Evolutionary conservation across 2,329 filamentous ascomycete genomes (phyloP).

Genomic region (Bimuria novae-zelandiae): DNA sequence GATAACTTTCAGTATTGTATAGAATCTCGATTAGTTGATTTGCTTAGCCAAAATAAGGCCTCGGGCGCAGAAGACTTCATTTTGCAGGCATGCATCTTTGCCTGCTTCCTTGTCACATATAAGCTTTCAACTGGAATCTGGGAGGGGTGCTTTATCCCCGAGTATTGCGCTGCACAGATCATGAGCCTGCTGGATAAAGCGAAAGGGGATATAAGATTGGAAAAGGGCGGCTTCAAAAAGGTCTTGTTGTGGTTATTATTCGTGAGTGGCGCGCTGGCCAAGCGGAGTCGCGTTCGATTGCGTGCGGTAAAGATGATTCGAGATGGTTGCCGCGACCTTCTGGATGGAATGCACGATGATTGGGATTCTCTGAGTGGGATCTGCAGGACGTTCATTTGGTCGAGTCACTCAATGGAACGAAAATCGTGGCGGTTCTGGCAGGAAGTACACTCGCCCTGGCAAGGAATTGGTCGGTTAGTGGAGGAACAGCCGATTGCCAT

Average conservation of each 20-base stretch:
- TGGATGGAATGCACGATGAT: slow-evolving; percentile 5
- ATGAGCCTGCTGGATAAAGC: slow-evolving; percentile 12
- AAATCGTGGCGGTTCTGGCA: slow-evolving; percentile 17
- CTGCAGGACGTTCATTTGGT: slow-evolving; percentile 21
- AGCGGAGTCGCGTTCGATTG: slow-evolving; percentile 6
- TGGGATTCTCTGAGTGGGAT: slow-evolving; percentile 10
- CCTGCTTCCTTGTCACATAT: slow-evolving; percentile 20
- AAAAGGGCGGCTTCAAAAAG: neutral
- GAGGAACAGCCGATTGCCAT: neutral
- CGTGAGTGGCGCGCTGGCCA: slow-evolving; percentile 17
- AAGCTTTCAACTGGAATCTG: slow-evolving; percentile 24
- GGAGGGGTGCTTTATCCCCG: slow-evolving; percentile 23
- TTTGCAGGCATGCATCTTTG: slow-evolving; percentile 21
- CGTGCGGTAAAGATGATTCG: slow-evolving; percentile 8
- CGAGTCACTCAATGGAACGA: slow-evolving; percentile 16
- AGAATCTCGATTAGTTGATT: slow-evolving; percentile 19
- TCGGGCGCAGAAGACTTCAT: slow-evolving; percentile 7
- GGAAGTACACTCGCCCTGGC: slow-evolving; percentile 8
- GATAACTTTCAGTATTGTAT: slow-evolving; percentile 19
- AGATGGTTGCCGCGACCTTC: neutral
- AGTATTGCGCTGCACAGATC: slow-evolving; percentile 18
- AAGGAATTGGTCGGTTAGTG: neutral
- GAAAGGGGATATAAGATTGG: slow-evolving; percentile 1
- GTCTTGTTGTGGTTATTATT: slow-evolving; percentile 21
- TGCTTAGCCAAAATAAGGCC: slow-evolving; percentile 10